phyloP scores from a whole-genome alignment of 139 green algal species.

The Chlamydomonas sphaeroides region DNA sequence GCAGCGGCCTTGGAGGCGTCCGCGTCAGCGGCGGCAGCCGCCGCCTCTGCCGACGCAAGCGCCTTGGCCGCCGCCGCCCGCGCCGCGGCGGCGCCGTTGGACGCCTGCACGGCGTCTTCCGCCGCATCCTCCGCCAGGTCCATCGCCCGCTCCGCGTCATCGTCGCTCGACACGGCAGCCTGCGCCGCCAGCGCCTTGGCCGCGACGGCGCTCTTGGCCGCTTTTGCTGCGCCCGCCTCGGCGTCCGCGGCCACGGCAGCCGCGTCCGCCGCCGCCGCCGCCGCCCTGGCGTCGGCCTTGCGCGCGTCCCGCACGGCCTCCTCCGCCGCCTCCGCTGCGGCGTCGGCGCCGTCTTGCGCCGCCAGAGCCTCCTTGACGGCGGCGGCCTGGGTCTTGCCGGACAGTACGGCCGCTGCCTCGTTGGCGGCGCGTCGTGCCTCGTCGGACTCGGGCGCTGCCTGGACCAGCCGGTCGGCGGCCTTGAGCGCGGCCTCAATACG shows the following conservation, averaged over 20 bases:
- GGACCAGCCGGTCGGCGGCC: slow-evolving; percentile 1
- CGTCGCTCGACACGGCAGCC: not conserved
- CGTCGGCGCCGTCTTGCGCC: not conserved
- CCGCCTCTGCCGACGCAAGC: not conserved
- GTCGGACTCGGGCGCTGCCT: not conserved
- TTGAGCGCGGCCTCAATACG: no score
- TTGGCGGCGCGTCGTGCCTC: not conserved
- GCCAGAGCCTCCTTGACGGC: not conserved
- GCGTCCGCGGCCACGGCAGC: not conserved
- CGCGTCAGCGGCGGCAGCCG: not conserved
- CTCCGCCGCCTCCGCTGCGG: not conserved
- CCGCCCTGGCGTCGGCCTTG: not conserved
- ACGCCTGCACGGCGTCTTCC: not conserved
- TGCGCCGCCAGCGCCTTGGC: not conserved
- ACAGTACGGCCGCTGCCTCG: not conserved
- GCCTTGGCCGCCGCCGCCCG: not conserved
- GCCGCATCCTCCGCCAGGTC: not conserved
- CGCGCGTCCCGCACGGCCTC: not conserved
- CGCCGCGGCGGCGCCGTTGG: slow-evolving; percentile 1
- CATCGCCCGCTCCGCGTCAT: not conserved
- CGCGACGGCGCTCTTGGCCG: not conserved
- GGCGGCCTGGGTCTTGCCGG: not conserved
- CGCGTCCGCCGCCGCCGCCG: slow-evolving; percentile 1
- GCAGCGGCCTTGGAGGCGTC: not conserved
- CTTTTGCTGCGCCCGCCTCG: not conserved